phyloP scores from a whole-genome alignment of 2,329 filamentous ascomycete species.

The Exophiala mesophila region DNA sequence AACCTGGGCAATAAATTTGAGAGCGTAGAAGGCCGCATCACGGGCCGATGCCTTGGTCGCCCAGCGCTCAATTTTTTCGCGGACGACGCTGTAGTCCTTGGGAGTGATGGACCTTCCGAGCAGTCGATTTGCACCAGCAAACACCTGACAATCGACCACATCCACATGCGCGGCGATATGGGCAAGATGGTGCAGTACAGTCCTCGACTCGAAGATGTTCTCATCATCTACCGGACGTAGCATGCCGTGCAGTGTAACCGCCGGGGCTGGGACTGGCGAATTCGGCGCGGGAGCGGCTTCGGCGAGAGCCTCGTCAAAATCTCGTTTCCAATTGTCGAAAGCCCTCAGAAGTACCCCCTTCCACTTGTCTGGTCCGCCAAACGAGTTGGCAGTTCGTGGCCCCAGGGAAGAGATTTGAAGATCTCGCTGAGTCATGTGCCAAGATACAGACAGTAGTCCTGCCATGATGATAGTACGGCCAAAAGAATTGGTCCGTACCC shows the following conservation, averaged over 20 bases:
- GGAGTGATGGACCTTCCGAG: slow-evolving; percentile 79
- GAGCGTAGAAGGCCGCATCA: slow-evolving; percentile 86
- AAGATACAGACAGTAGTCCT: slow-evolving; percentile 85
- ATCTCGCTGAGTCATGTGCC: slow-evolving; percentile 96
- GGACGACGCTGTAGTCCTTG: slow-evolving; percentile 73
- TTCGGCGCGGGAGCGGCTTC: slow-evolving; percentile 39
- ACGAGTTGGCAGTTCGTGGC: slow-evolving; percentile 59
- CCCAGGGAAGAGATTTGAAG: slow-evolving; percentile 85
- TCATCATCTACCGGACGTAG: slow-evolving; percentile 50
- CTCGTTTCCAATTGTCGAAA: slow-evolving; percentile 88
- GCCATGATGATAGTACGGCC: slow-evolving; percentile 92
- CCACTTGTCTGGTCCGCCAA: slow-evolving; percentile 90
- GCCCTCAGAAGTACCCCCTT: slow-evolving; percentile 75
- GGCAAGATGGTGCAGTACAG: slow-evolving; percentile 84
- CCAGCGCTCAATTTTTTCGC: slow-evolving; percentile 77
- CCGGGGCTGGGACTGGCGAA: slow-evolving; percentile 40
- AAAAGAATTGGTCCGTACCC: slow-evolving; percentile 86
- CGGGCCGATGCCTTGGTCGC: slow-evolving; percentile 81
- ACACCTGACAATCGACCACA: slow-evolving; percentile 95
- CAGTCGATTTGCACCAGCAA: slow-evolving; percentile 77
- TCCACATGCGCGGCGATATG: slow-evolving; percentile 99
- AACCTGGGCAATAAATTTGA: slow-evolving; percentile 83
- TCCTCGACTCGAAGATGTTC: slow-evolving; percentile 79
- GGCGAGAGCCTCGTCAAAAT: slow-evolving; percentile 80
- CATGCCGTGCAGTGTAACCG: slow-evolving; percentile 37